Conservation (phyloP, 2,329 filamentous ascomycete species). For the Cladosporium sp. region DNA sequence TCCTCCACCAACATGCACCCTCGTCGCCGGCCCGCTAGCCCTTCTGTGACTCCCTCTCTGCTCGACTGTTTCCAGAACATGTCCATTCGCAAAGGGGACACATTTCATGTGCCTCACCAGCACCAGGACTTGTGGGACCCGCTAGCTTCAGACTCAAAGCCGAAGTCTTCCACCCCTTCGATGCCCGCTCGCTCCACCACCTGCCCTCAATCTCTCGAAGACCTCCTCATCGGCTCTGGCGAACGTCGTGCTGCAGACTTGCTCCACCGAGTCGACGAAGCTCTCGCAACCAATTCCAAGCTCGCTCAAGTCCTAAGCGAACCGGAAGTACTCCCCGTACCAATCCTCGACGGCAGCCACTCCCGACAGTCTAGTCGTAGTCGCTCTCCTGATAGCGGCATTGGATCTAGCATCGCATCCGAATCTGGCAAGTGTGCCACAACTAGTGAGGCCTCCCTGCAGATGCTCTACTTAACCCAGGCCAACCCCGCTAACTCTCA, state of each 20-base stretch:
- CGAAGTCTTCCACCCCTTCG: slow-evolving; percentile 26
- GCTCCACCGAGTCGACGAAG: slow-evolving; percentile 43
- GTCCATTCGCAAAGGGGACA: slow-evolving; percentile 46
- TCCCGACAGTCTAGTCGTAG: slow-evolving; percentile 60
- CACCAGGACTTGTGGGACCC: slow-evolving; percentile 37
- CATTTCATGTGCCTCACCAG: slow-evolving; percentile 45
- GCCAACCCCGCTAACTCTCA: background rate
- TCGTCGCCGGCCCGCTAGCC: slow-evolving; percentile 41
- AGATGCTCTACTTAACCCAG: background rate
- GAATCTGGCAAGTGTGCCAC: slow-evolving; percentile 12
- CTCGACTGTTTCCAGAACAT: slow-evolving; percentile 37
- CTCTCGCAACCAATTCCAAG: slow-evolving; percentile 34
- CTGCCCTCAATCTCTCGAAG: slow-evolving; percentile 45
- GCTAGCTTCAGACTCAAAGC: slow-evolving; percentile 24
- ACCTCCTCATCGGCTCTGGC: slow-evolving; percentile 43
- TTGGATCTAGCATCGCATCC: slow-evolving; percentile 70
- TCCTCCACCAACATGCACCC: slow-evolving; percentile 35
- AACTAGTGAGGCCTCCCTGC: slow-evolving; percentile 12
- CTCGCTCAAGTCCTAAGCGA: slow-evolving; percentile 41
- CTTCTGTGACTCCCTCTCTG: slow-evolving; percentile 34
- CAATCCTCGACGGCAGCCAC: slow-evolving; percentile 37
- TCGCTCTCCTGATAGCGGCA: slow-evolving; percentile 79
- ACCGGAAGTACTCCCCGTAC: slow-evolving; percentile 47
- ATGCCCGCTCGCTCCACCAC: slow-evolving; percentile 47
- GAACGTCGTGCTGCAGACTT: slow-evolving; percentile 43